These are phyloP conservation scores for Clarireedia sp. DNA, from an alignment of 2,329 filamentous ascomycete genomes.

Conservation along the genomic window DNA sequence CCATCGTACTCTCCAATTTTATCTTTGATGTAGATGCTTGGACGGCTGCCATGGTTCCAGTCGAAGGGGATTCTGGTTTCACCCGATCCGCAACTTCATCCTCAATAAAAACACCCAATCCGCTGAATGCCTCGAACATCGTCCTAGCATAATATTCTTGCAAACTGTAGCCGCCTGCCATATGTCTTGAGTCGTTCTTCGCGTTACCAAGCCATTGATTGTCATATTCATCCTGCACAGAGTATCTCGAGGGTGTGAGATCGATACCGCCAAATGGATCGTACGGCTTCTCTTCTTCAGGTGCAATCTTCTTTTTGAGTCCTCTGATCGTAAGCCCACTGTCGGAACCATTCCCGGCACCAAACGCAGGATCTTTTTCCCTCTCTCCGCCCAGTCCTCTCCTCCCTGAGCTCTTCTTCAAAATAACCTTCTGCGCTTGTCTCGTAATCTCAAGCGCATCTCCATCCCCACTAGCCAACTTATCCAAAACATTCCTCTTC, in stretches of 20 bases:
- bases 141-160: slow-evolving; percentile 74
- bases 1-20: slow-evolving; percentile 34
- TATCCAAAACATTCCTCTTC: slow-evolving; percentile 61
- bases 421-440: slow-evolving; percentile 50
- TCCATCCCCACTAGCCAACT: slow-evolving; percentile 53
- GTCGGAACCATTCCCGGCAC: slow-evolving; percentile 15
- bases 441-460: slow-evolving; percentile 51
- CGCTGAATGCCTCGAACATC: slow-evolving; percentile 83
- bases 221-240: slow-evolving; percentile 61
- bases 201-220: slow-evolving; percentile 65
- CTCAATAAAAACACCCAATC: slow-evolving; percentile 76
- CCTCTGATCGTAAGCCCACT: slow-evolving; percentile 63
- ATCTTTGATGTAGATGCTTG: slow-evolving; percentile 27
- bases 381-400: slow-evolving; percentile 31
- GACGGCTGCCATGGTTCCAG: slow-evolving; percentile 32
- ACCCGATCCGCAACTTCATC: slow-evolving; percentile 47
- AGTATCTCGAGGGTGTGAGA: slow-evolving; percentile 62
- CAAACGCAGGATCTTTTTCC: slow-evolving; percentile 10
- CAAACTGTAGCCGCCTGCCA: slow-evolving; percentile 76
- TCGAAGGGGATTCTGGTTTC: slow-evolving; percentile 25
- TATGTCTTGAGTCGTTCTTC: slow-evolving; percentile 55
- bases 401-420: slow-evolving; percentile 64
- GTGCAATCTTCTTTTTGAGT: slow-evolving; percentile 56
- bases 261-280: slow-evolving; percentile 78
- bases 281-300: slow-evolving; percentile 65